Base-by-base conservation (phyloP, 2,329 filamentous ascomycete species). In the Teratosphaeria epicoccoides region DNA sequence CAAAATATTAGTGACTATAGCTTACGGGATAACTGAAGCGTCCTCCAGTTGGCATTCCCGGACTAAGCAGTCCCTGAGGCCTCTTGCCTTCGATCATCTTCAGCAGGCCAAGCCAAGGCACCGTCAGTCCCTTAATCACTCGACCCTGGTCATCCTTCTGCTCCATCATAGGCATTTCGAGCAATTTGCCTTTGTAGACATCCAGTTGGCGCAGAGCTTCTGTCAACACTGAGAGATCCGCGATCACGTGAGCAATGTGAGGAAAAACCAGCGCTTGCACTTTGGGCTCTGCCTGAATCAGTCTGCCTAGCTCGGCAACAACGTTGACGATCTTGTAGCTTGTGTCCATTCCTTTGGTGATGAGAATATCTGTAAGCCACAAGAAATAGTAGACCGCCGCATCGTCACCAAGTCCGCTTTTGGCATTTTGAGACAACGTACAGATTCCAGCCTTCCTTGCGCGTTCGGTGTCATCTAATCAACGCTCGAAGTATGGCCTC, bases 261-360 rank as follows among this genome's bases (percentile, higher is more conserved):
- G 55, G 44, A 9, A 49, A 52, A 9, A 59, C 25, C 6, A 57
- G 23, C 0, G 29, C 20, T 23, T 52, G 56, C 22, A 49, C 50
- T 28, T 49, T 48, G 0, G 46, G 29, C n/a, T 57, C 55, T 4
- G 46, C 37, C 17, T 57, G 49, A 51, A 76, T 51, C 3, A 76
- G 63, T 6, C 72, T 70, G 23, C 75, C 73, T 1, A 79, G 59
- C 57, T 79, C 75, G 53, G 80, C 76, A 11, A 78, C 54, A 1
- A 74, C 24, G 4, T 60, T 58, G 28, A 29, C 3, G 28, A 29
- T 11, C 10, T 14, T 14, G 14, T 29, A 29, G 28, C 2, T 68
- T 62, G 24, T 75, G 52, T 2, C 68, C 56, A 6, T 54, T 49
- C 1, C 73, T 47, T 43, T 69, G 66, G 1, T 71, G 55, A 2